Evolutionary conservation across 257 asterid genomes (phyloP), one percentile per base, ranked within the genome.

Genomic region (Jasminum sambac): DNA sequence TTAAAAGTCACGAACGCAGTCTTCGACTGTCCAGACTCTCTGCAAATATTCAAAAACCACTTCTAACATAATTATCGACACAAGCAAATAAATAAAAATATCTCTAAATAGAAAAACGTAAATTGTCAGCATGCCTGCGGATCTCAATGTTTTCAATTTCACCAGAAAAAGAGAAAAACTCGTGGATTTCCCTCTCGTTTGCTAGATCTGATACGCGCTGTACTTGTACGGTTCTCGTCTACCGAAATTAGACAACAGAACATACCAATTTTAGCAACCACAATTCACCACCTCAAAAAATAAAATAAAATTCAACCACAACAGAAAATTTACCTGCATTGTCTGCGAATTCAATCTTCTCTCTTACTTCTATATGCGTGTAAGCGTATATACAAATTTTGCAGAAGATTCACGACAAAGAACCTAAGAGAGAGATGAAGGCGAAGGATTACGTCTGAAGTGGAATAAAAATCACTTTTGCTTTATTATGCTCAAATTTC

Each of bases 151-250:
- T 85, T 57, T 93, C 97, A 74, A 93, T 93, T 76, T 89, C 96
- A 72, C 98, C 98, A 67, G 98, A 90, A 76, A 93, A 90, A 0
- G 98, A 93, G 78, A 93, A 93, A 84, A 93, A 93, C 90, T 93
- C 97, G 64, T 83, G 96, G 60, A 93, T 85, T 85, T 93, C 98
- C 80, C 98, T 83, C 81, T 89, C 96, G 4, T 82, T 78, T 9
- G 95, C 96, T 77, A 91, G 97, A 91, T 91, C 96, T 80, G 97
- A 91, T 38, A 91, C 66, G 52, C 85, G 85, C 80, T 77, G 83
- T 16, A 87, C 97, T 67, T 86, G 74, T 16, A 91, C 95, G 8
- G 91, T 89, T 72, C 95, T 87, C 6, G 79, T 74, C 90, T 80
- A 81, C 78, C 41, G 42, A 69, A 63, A n/a, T 26, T 23, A 41